phyloP scores from a whole-genome alignment of 2,329 filamentous ascomycete genomes.

The Proliferodiscus dingleyae region DNA sequence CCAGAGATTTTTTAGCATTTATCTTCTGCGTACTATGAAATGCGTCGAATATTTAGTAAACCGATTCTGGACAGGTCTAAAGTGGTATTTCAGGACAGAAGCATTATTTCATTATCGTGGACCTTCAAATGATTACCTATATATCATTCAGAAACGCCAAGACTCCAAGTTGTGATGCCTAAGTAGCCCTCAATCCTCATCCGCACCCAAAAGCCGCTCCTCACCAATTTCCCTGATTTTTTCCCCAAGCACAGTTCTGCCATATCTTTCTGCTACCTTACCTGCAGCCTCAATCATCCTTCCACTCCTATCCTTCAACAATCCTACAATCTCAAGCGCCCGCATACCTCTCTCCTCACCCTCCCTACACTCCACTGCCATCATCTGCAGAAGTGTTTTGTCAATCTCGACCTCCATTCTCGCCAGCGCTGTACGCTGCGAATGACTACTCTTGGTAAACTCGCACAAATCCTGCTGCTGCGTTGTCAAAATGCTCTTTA shows the following conservation, averaged over 20 bases:
- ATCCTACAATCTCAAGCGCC: conserved; percentile 79
- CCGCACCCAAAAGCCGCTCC: conserved; percentile 32
- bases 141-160: neutral
- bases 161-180: no score
- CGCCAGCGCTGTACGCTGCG: conserved; percentile 62
- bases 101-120: no score
- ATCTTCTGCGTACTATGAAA: no score
- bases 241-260: conserved; percentile 70
- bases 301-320: conserved; percentile 80
- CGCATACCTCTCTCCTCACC: conserved; percentile 94
- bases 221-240: conserved; percentile 89
- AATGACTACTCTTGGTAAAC: conserved; percentile 57
- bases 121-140: neutral
- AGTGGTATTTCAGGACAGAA: no score
- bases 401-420: conserved; percentile 79
- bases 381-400: conserved; percentile 81
- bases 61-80: no score
- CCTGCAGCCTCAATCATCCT: conserved; percentile 88
- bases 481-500: conserved; percentile 64
- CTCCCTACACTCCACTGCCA: conserved; percentile 85
- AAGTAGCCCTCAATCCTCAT: conserved; percentile 23
- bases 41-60: no score
- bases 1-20: no score
- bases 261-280: conserved; percentile 85
- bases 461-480: conserved; percentile 73